Conservation (phyloP, 306 rosid species). For the Mimosa bimucronata region DNA sequence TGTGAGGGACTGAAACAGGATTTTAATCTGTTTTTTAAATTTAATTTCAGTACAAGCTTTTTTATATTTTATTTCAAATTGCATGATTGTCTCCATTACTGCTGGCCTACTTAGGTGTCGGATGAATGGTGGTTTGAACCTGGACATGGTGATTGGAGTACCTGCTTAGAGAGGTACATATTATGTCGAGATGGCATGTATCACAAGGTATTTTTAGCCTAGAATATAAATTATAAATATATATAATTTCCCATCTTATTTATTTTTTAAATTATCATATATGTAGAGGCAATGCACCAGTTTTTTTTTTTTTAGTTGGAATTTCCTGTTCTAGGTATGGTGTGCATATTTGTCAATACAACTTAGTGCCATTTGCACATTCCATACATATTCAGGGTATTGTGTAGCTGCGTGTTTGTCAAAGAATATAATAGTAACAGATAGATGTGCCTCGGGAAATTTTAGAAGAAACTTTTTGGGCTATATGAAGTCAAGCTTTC, state of each 20-base stretch:
- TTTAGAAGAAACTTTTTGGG: background rate
- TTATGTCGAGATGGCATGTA: constrained; percentile 94
- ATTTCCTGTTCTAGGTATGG: background rate
- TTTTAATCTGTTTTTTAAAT: background rate
- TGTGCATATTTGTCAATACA: background rate
- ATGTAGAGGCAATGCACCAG: background rate
- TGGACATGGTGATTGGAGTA: constrained; percentile 97
- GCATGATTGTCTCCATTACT: constrained; percentile 9
- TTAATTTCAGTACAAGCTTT: background rate
- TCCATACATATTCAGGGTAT: background rate
- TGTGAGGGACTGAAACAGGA: background rate
- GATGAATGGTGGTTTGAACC: constrained; percentile 99
- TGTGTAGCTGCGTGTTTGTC: background rate
- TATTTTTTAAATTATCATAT: background rate
- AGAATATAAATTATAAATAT: constrained; percentile 10
- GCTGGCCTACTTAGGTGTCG: constrained; percentile 63
- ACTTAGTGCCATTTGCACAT: background rate
- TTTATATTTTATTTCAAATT: constrained; percentile 19
- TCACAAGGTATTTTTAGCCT: constrained; percentile 78
- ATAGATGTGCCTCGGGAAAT: background rate
- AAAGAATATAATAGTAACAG: background rate
- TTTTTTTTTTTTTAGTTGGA: background rate
- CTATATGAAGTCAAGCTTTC: background rate
- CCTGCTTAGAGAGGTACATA: constrained; percentile 84
- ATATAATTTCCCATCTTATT: background rate